phyloP scores from a whole-genome alignment of 1,284 basidiomycete genomes.

The Coriolopsis trogii region DNA sequence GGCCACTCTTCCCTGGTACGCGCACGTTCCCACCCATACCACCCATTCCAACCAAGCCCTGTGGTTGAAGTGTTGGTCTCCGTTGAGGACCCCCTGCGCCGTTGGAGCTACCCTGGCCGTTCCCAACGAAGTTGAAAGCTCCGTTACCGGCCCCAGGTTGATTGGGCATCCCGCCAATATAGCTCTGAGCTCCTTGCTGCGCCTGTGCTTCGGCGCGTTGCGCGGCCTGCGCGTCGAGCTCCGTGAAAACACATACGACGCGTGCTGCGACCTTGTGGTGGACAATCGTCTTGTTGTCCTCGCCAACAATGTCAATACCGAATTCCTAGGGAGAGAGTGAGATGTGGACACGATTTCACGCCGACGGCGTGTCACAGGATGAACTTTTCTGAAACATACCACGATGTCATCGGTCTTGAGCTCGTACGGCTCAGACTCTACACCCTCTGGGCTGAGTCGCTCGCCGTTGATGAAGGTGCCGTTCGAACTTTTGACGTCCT shows the following conservation, averaged over 20 bases:
- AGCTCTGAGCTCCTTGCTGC: constrained; percentile 30
- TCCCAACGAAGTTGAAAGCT: constrained; percentile 45
- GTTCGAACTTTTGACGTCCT: constrained; percentile 97
- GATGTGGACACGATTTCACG: constrained; percentile 10
- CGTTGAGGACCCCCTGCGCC: constrained; percentile 46
- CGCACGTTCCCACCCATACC: constrained; percentile 74
- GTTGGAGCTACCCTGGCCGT: constrained; percentile 36
- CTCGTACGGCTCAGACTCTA: constrained; percentile 93
- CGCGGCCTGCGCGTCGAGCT: constrained; percentile 81
- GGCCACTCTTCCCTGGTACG: constrained; percentile 73
- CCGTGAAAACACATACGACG: constrained; percentile 85
- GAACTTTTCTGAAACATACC: constrained; percentile 44
- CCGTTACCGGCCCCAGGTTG: constrained; percentile 39
- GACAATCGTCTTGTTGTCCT: constrained; percentile 97
- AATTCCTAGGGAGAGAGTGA: constrained; percentile 16
- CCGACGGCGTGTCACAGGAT: neutral
- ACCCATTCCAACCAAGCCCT: constrained; percentile 69
- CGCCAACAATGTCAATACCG: constrained; percentile 96
- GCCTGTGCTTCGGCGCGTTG: constrained; percentile 68
- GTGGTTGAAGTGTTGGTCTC: constrained; percentile 57
- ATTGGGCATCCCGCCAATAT: constrained; percentile 32
- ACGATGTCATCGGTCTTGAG: constrained; percentile 94
- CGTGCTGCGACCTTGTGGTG: constrained; percentile 98
- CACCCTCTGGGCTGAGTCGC: constrained; percentile 86
- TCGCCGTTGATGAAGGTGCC: constrained; percentile 99